These are phyloP conservation scores for Perkinsus olseni DNA, from an alignment of 169 alveolate species.

Conservation along the genomic window DNA sequence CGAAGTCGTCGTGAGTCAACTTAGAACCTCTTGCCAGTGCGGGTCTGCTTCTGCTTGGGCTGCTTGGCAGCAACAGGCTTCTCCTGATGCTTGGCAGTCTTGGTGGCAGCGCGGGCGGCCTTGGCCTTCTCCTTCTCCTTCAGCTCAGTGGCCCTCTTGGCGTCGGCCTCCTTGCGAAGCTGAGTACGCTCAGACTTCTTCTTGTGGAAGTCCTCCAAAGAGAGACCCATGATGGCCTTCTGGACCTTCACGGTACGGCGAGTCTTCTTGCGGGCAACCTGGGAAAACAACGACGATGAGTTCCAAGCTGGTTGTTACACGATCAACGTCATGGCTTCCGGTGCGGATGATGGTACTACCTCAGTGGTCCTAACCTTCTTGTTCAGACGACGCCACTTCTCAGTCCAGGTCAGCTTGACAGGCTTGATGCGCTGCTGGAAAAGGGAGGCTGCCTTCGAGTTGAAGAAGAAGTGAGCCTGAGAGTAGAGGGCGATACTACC, in stretches of 20 bases:
- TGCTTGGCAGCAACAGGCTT: neutral
- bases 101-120: conserved; percentile 34
- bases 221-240: conserved; percentile 93
- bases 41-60: neutral
- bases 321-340: no score
- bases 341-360: neutral
- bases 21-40: conserved; percentile 1
- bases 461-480: conserved; percentile 52
- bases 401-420: conserved; percentile 90
- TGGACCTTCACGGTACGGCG: conserved; percentile 68
- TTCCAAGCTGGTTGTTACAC: conserved; percentile 29
- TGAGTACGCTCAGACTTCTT: conserved; percentile 25
- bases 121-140: conserved; percentile 16
- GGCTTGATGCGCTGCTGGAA: conserved; percentile 87
- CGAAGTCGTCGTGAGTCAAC: neutral
- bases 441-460: conserved; percentile 82
- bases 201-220: conserved; percentile 83
- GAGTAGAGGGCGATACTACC: neutral
- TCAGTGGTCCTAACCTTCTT: conserved; percentile 60
- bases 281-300: conserved; percentile 5
- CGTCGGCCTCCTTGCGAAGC: conserved; percentile 20
- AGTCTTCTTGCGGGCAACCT: conserved; percentile 46
- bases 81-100: conserved; percentile 20
- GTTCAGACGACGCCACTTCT: conserved; percentile 92
- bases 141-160: conserved; percentile 9